These are phyloP conservation scores for Ustilago trichophora DNA, from an alignment of 1,284 basidiomycete species.

Conservation along the genomic window DNA sequence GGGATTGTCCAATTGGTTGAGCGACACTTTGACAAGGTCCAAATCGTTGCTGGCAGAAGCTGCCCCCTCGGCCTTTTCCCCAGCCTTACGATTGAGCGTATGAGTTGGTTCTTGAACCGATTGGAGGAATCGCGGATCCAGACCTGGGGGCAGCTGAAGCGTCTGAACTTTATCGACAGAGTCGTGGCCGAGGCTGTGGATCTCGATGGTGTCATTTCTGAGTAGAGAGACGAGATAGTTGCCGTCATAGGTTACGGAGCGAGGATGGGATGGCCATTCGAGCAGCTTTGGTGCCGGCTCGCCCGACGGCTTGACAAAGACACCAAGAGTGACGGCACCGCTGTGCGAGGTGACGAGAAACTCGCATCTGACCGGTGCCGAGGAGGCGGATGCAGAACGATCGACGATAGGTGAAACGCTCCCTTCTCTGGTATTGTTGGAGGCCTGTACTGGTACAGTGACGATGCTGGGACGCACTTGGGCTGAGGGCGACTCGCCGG, in stretches of 20 bases:
- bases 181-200: slow-evolving; percentile 44
- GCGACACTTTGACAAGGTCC: slow-evolving; percentile 21
- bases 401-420: slow-evolving; percentile 10
- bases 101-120: slow-evolving; percentile 2
- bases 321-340: slow-evolving; percentile 57
- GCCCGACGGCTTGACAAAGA: slow-evolving; percentile 59
- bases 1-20: slow-evolving; percentile 1
- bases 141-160: slow-evolving; percentile 38
- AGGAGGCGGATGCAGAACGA: slow-evolving; percentile 1
- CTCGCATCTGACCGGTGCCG: slow-evolving; percentile 33
- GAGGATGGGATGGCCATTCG: slow-evolving; percentile 64
- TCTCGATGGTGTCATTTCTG: slow-evolving; percentile 59
- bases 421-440: slow-evolving; percentile 6
- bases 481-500: slow-evolving; percentile 54
- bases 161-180: slow-evolving; percentile 42
- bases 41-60: slow-evolving; percentile 1
- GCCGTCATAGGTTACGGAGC: slow-evolving; percentile 50
- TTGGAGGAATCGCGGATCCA: slow-evolving; percentile 56
- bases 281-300: slow-evolving; percentile 62
- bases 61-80: background rate
- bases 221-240: slow-evolving; percentile 55
- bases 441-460: slow-evolving; percentile 27
- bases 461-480: slow-evolving; percentile 59
- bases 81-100: no score
- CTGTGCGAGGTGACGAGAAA: slow-evolving; percentile 64